Conservation (phyloP, 2,329 filamentous ascomycete genomes). For the Hortaea werneckii region DNA sequence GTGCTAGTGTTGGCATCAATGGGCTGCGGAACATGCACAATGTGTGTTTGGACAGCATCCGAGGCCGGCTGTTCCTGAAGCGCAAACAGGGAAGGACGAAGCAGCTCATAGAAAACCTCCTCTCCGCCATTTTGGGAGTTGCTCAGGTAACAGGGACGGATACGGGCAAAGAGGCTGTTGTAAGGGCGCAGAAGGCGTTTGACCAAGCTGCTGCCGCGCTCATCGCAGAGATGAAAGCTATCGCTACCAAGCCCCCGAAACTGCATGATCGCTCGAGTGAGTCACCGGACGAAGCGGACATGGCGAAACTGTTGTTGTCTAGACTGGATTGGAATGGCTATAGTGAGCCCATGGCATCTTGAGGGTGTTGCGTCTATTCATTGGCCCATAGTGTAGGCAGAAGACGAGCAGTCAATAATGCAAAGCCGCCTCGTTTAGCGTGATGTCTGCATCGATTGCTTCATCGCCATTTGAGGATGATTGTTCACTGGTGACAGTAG, state of each 20-base stretch:
- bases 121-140: constrained; percentile 15
- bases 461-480: too few relatives aligned
- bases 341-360: not conserved
- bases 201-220: constrained; percentile 4
- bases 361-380: too few relatives aligned
- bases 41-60: constrained; percentile 19
- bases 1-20: constrained; percentile 11
- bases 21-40: constrained; percentile 18
- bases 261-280: not conserved
- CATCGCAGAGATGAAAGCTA: constrained; percentile 6
- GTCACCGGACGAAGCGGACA: constrained; percentile 8
- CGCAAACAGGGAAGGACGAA: constrained; percentile 18
- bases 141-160: constrained; percentile 4
- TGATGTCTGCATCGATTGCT: too few relatives aligned
- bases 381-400: too few relatives aligned
- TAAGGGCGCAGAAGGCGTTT: constrained; percentile 1
- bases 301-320: constrained; percentile 9
- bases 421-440: too few relatives aligned
- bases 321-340: constrained; percentile 13
- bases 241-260: constrained; percentile 10
- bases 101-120: constrained; percentile 15
- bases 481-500: too few relatives aligned
- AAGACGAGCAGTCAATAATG: too few relatives aligned
- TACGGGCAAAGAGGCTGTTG: not conserved
- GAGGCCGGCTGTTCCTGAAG: constrained; percentile 22